Evolutionary conservation across 2,329 filamentous ascomycete species (phyloP).

Genomic region (Penicillium sp.): DNA sequence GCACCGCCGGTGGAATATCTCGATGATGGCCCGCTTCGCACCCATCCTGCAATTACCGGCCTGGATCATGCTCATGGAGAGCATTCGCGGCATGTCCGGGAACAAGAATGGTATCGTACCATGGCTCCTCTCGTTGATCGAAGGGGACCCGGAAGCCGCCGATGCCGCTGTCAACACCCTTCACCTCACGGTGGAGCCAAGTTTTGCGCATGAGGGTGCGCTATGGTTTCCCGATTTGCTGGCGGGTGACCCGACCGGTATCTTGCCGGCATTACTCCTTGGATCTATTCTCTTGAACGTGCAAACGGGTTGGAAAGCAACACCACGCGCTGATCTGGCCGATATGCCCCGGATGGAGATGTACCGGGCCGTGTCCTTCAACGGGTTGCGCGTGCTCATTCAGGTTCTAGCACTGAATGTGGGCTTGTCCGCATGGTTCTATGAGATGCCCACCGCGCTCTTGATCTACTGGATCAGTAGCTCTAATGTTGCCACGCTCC

Average conservation of each 20-base stretch:
- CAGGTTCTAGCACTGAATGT: constrained; percentile 45
- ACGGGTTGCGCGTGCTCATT: constrained; percentile 34
- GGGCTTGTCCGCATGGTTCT: constrained; percentile 33
- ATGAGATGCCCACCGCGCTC: constrained; percentile 48
- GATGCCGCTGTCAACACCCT: constrained; percentile 23
- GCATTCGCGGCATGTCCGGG: constrained; percentile 51
- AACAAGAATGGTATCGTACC: constrained; percentile 44
- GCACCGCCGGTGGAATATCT: constrained; percentile 38
- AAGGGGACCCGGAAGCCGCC: constrained; percentile 10
- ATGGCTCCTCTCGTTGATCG: constrained; percentile 35
- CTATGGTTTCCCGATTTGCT: constrained; percentile 64
- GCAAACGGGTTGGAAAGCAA: constrained; percentile 32
- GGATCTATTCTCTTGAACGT: constrained; percentile 54
- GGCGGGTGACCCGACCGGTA: constrained; percentile 53
- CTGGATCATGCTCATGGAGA: constrained; percentile 52
- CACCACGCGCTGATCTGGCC: constrained; percentile 22
- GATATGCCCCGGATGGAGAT: constrained; percentile 32
- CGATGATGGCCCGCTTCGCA: constrained; percentile 35
- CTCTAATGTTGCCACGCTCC: constrained; percentile 44
- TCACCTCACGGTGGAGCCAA: constrained; percentile 46
- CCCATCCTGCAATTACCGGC: constrained; percentile 48
- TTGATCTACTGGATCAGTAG: constrained; percentile 56
- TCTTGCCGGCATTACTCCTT: constrained; percentile 54
- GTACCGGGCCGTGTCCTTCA: constrained; percentile 25
- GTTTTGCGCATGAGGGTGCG: constrained; percentile 58